phyloP scores from a whole-genome alignment of 805 yeast species.

The Yarrowia osloensis region DNA sequence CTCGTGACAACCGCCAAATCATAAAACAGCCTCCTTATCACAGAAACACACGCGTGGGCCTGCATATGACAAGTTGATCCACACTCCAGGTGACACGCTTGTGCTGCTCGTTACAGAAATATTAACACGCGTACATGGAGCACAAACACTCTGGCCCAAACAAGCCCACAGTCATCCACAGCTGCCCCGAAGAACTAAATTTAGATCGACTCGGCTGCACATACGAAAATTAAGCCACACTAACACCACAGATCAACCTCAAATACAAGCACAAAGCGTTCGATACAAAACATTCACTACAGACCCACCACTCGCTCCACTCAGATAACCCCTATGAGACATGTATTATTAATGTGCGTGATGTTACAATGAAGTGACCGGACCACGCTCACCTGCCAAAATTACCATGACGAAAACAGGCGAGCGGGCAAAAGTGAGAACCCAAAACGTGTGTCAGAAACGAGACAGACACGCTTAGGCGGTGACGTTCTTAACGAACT shows the following conservation, averaged over 20 bases:
- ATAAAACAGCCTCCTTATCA: background rate
- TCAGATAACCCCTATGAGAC: constrained; percentile 15
- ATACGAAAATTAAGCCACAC: background rate
- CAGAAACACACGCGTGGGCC: background rate
- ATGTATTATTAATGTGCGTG: constrained; percentile 21
- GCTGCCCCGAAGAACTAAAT: background rate
- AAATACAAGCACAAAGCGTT: no score
- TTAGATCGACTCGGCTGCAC: background rate
- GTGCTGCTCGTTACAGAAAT: background rate
- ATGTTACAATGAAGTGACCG: constrained; percentile 26
- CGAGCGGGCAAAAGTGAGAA: background rate
- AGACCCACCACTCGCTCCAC: no score
- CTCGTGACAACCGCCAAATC: background rate
- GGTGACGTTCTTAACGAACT: constrained; percentile 41
- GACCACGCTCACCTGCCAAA: constrained; percentile 15
- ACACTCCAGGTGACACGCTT: background rate
- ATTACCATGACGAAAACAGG: constrained; percentile 17
- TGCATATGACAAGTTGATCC: background rate
- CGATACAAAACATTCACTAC: no score
- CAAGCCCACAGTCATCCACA: no score
- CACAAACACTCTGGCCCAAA: background rate
- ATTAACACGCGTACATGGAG: background rate
- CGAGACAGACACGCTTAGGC: constrained; percentile 33
- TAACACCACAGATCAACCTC: no score
- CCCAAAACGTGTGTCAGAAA: background rate